Conservation (phyloP, 495 filamentous ascomycete species). For the Aspergillus leporis region DNA sequence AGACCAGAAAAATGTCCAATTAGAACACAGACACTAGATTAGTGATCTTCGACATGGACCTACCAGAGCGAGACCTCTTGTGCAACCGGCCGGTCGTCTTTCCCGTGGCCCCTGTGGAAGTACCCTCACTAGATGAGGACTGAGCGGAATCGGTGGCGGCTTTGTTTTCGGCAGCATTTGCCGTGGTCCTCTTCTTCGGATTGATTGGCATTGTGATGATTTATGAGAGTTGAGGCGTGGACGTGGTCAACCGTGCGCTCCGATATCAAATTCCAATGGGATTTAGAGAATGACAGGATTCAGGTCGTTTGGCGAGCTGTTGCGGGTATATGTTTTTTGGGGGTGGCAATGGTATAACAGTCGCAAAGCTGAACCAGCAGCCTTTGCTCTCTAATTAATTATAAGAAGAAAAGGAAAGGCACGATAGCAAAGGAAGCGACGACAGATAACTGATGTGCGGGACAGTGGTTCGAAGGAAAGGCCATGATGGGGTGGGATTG, state of each 20-base stretch:
- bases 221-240: neutral
- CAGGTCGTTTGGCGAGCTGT: constrained; percentile 16
- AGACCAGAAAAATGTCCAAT: neutral
- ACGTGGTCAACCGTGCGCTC: neutral
- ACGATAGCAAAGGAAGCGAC: constrained; percentile 23
- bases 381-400: constrained; percentile 27
- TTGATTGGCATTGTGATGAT: constrained; percentile 24
- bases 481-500: constrained; percentile 33
- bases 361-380: constrained; percentile 33
- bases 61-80: constrained; percentile 90
- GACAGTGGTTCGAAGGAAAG: constrained; percentile 14
- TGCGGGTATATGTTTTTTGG: constrained; percentile 5
- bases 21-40: constrained; percentile 6
- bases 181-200: constrained; percentile 24
- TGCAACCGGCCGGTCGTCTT: constrained; percentile 80
- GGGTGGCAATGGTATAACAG: constrained; percentile 14
- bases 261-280: neutral
- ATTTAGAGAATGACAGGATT: constrained; percentile 14
- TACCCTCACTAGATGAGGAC: constrained; percentile 22
- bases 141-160: constrained; percentile 15
- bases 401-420: constrained; percentile 28
- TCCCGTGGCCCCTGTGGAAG: constrained; percentile 34
- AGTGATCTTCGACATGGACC: constrained; percentile 28
- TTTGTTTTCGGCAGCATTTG: constrained; percentile 14
- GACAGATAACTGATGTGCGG: constrained; percentile 19